phyloP scores from a whole-genome alignment of 2,329 filamentous ascomycete genomes.

The Cladobotryum mycophilum region DNA sequence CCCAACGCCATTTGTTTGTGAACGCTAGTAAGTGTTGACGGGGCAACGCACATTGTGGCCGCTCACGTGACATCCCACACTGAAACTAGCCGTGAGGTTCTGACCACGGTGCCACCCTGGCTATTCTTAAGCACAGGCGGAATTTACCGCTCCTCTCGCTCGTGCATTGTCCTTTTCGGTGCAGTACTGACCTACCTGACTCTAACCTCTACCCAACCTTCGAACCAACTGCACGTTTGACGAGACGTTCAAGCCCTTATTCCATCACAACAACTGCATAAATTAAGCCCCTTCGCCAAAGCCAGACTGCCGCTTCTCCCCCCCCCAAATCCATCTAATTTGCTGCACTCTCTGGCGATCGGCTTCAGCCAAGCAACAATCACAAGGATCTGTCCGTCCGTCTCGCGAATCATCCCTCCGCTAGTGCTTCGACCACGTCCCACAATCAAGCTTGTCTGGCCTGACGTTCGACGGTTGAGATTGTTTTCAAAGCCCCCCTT shows the following conservation, averaged over 20 bases:
- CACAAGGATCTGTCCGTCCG: conserved; percentile 10
- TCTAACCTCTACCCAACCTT: conserved; percentile 26
- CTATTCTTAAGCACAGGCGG: conserved; percentile 15
- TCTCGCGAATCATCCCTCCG: conserved; percentile 11
- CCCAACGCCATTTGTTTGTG: conserved; percentile 3
- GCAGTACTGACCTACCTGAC: conserved; percentile 15
- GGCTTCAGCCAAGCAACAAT: conserved; percentile 7
- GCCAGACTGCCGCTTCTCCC: conserved; percentile 18
- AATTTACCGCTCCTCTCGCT: conserved; percentile 23
- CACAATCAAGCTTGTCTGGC: background rate
- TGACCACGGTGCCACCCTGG: conserved; percentile 9
- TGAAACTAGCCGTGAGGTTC: conserved; percentile 1
- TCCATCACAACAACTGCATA: conserved; percentile 17
- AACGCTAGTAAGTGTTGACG: conserved; percentile 13
- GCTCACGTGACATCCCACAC: conserved; percentile 10
- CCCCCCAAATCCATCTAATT: conserved; percentile 2
- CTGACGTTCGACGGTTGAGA: background rate
- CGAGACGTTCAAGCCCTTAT: conserved; percentile 23
- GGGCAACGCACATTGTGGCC: conserved; percentile 10
- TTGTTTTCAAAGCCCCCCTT: background rate
- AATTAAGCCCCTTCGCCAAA: conserved; percentile 7
- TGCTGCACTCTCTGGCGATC: conserved; percentile 8
- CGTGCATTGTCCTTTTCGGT: conserved; percentile 26
- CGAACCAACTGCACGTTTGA: conserved; percentile 22
- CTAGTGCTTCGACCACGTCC: background rate